Percentiles rank a stretch among this genome's conserved stretches.
Conservation (phyloP, 2,329 filamentous ascomycete species). For the Fusarium paranaense region DNA sequence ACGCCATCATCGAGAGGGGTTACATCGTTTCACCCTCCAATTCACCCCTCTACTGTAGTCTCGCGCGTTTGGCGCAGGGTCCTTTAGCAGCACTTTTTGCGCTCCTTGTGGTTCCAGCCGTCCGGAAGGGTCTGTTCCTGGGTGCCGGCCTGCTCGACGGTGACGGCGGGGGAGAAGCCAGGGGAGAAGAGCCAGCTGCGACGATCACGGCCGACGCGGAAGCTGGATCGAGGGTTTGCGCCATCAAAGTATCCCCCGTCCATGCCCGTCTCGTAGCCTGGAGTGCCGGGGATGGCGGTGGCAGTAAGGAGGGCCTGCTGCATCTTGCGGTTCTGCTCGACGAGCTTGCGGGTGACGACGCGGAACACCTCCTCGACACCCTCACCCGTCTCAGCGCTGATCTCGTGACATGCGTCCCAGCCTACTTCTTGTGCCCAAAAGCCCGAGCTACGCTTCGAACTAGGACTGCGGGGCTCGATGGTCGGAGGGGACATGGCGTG, state of each 20-base stretch:
- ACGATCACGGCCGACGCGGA: conserved; percentile 68
- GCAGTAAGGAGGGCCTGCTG: conserved; percentile 69
- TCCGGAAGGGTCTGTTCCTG: conserved; percentile 45
- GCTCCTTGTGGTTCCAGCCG: conserved; percentile 34
- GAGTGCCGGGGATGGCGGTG: conserved; percentile 62
- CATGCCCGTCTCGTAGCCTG: conserved; percentile 58
- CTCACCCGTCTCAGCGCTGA: conserved; percentile 92
- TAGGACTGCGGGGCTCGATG: conserved; percentile 69
- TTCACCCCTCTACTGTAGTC: neutral
- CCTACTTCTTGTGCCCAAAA: conserved; percentile 94
- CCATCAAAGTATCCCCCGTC: conserved; percentile 66
- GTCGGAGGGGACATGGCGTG: conserved; percentile 37
- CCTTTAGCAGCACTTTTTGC: conserved; percentile 47
- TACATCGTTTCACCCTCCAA: conserved; percentile 14
- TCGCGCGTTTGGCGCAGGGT: neutral
- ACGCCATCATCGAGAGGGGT: conserved; percentile 8
- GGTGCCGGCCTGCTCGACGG: conserved; percentile 57
- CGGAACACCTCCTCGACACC: conserved; percentile 97
- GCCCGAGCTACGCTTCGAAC: conserved; percentile 75
- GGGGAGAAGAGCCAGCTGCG: conserved; percentile 71
- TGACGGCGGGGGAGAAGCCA: conserved; percentile 63
- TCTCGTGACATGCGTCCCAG: conserved; percentile 98
- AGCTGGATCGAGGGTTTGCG: conserved; percentile 60
- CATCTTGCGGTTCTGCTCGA: conserved; percentile 73
- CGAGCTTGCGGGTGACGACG: conserved; percentile 71